phyloP scores from a whole-genome alignment of 1,284 basidiomycete species.

The Phaffia rhodozyma region DNA sequence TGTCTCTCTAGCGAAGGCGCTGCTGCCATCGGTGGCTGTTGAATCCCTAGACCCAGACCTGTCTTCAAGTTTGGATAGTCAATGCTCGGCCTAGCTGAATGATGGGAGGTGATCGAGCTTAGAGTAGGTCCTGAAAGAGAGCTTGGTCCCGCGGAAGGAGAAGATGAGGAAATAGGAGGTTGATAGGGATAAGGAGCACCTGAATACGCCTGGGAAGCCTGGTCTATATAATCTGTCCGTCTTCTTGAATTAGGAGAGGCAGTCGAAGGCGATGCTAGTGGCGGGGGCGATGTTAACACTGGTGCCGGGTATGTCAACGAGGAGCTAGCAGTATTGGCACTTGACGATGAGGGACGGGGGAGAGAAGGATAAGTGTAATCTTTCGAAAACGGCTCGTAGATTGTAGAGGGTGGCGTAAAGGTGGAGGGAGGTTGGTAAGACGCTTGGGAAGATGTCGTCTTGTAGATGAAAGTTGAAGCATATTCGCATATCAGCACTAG shows the following conservation, averaged over 20 bases:
- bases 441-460: neutral
- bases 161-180: constrained; percentile 16
- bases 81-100: constrained; percentile 44
- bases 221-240: constrained; percentile 66
- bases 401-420: neutral
- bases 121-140: constrained; percentile 20
- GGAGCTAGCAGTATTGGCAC: neutral
- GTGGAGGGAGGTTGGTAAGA: neutral
- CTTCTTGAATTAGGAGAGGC: constrained; percentile 56
- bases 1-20: constrained; percentile 54
- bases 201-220: constrained; percentile 56
- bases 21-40: constrained; percentile 64
- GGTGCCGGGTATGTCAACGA: constrained; percentile 8
- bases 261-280: constrained; percentile 60
- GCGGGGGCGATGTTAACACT: constrained; percentile 47
- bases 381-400: neutral
- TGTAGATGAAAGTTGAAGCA: no score
- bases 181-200: constrained; percentile 27
- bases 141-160: constrained; percentile 19
- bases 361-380: constrained; percentile 6
- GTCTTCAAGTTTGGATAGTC: constrained; percentile 49
- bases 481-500: no score
- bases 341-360: neutral
- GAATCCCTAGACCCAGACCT: constrained; percentile 40
- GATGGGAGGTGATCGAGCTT: constrained; percentile 5